Base-by-base conservation (phyloP, 1,139 yeast genomes). In the Pichia sp. region DNA sequence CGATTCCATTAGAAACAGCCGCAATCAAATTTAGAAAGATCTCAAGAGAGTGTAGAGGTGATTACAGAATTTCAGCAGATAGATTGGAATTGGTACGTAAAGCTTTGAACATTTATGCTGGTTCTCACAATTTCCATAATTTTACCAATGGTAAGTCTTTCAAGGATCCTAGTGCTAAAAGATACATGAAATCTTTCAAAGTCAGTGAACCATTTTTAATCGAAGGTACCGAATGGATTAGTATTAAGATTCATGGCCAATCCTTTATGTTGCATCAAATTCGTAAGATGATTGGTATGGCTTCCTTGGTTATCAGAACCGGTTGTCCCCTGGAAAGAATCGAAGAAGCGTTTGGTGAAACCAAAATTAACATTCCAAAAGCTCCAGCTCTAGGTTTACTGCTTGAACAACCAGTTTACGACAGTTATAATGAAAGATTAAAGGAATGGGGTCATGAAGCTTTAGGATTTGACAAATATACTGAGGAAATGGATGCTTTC, bases 201-300 rank as follows among this genome's bases (percentile, higher is more conserved):
- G 95, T 87, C 0, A 77, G 88, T n/a, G 95, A 86, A 2, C 98
- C 98, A 3, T 86, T 87, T 64, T 81, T 86, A 42, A 90, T 94
- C 55, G 85, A 90, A 57, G 88, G 86, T 43, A 88, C 97, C 5
- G 97, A 92, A 61, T 92, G 99, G 99, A 76, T 87, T 4, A 85
- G 96, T 2, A 82, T 94, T 58, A 92, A 92, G 66, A 86, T 92
- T 51, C 98, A 92, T 61, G 99, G 99, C 3, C 98, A 92, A 66
- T 87, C 97, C 7, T 92, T 92, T 64, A 94, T 94, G 99, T 72
- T 92, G 51, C 98, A 92, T 65, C 99, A 92, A 71, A 92, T 92
- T 59, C 79, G 99, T 62, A 92, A 92, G 63, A 92, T 92, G 99
- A 87, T 94, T 49, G 94, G 97, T 29, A 84, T 92, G 95, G 95